phyloP scores from a whole-genome alignment of 202 grass and related monocot genomes.

The Brachypodium distachyon region DNA sequence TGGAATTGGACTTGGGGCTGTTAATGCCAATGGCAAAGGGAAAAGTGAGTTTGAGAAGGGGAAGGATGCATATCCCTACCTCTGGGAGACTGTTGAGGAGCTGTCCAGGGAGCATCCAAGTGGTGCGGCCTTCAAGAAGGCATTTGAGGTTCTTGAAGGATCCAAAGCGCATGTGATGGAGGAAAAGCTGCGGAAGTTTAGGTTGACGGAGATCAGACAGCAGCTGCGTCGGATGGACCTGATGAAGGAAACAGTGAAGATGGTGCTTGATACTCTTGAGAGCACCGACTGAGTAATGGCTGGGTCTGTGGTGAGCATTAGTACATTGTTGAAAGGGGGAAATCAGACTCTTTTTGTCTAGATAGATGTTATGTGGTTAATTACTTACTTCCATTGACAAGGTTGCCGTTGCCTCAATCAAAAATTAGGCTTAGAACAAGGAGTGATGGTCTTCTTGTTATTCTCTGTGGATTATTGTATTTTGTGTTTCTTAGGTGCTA shows the following conservation, averaged over 20 bases:
- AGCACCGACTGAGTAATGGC: slow-evolving; percentile 24
- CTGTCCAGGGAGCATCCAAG: slow-evolving; percentile 35
- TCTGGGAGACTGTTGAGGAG: slow-evolving; percentile 54
- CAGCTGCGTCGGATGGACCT: slow-evolving; percentile 57
- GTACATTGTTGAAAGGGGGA: not conserved
- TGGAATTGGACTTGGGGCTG: not conserved
- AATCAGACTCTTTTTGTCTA: slow-evolving; percentile 29
- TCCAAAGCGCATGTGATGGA: slow-evolving; percentile 34
- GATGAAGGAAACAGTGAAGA: slow-evolving; percentile 52
- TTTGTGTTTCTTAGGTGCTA: slow-evolving; percentile 31
- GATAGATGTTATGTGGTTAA: slow-evolving; percentile 35
- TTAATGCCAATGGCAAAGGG: not conserved
- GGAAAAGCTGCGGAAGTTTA: slow-evolving; percentile 55
- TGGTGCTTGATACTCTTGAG: slow-evolving; percentile 46
- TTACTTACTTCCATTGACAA: slow-evolving; percentile 34
- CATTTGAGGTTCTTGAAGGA: slow-evolving; percentile 45
- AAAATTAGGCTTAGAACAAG: slow-evolving; percentile 27
- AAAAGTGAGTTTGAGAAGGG: slow-evolving; percentile 26
- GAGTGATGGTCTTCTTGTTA: slow-evolving; percentile 14
- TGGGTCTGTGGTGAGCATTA: slow-evolving; percentile 29
- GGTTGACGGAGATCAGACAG: slow-evolving; percentile 38
- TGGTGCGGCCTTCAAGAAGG: slow-evolving; percentile 41
- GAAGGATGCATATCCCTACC: slow-evolving; percentile 44
- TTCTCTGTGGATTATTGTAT: slow-evolving; percentile 22
- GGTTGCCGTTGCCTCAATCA: slow-evolving; percentile 24